phyloP scores from a whole-genome alignment of 768 basidiomycete species.

The Hortiboletus campestris region DNA sequence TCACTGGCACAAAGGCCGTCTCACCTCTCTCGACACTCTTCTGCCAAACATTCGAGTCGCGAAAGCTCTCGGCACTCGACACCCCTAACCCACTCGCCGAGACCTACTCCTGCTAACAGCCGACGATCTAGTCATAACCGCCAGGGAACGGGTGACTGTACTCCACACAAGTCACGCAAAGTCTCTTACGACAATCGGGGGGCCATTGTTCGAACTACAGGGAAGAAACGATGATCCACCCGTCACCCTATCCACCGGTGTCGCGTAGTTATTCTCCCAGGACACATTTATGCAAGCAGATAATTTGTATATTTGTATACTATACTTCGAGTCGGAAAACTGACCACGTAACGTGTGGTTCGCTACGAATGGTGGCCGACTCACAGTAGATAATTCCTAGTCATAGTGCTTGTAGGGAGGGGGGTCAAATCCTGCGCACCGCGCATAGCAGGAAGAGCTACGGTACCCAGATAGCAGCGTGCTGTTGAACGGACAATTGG shows the following conservation, averaged over 20 bases:
- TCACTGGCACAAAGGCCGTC: neutral
- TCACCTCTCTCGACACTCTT: slow-evolving; percentile 7
- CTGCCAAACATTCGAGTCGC: slow-evolving; percentile 10
- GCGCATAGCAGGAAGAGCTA: neutral
- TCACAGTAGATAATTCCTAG: neutral
- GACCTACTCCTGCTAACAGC: slow-evolving; percentile 10
- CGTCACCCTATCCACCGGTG: neutral
- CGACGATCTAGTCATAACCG: slow-evolving; percentile 21
- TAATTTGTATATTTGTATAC: slow-evolving; percentile 7
- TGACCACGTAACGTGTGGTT: neutral
- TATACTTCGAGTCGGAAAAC: neutral
- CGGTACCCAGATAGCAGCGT: slow-evolving; percentile 1
- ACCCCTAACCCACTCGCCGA: slow-evolving; percentile 18
- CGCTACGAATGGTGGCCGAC: neutral
- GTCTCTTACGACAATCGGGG: slow-evolving; percentile 14
- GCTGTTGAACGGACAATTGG: slow-evolving; percentile 2
- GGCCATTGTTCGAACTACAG: slow-evolving; percentile 1
- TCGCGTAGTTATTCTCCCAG: slow-evolving; percentile 16
- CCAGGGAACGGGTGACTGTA: slow-evolving; percentile 3
- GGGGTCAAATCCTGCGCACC: neutral
- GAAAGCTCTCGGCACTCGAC: slow-evolving; percentile 9
- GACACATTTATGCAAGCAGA: slow-evolving; percentile 22
- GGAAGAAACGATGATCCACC: slow-evolving; percentile 7
- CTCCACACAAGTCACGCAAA: slow-evolving; percentile 20
- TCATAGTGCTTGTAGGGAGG: neutral